These are phyloP conservation scores for Annulohypoxylon moriforme DNA, from an alignment of 495 filamentous ascomycete genomes.

Conservation along the genomic window DNA sequence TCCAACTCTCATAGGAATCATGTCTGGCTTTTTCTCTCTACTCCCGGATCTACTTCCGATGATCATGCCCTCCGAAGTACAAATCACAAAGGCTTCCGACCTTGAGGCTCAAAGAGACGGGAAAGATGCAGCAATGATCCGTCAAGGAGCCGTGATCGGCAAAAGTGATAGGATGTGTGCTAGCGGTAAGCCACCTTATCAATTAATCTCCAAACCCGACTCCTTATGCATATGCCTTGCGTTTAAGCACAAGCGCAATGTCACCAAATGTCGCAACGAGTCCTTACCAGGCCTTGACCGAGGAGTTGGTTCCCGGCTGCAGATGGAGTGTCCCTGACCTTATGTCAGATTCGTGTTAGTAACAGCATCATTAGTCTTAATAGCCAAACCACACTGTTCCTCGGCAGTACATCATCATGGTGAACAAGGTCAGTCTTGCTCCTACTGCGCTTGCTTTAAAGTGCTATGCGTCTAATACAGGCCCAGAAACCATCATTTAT, in stretches of 20 bases:
- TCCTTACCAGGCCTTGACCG: slow-evolving; percentile 3
- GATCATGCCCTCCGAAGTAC: slow-evolving; percentile 58
- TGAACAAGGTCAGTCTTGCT: slow-evolving; percentile 57
- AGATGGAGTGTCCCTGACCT: slow-evolving; percentile 1
- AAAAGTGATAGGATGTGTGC: slow-evolving; percentile 69
- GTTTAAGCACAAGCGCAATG: slow-evolving; percentile 15
- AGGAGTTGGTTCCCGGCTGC: slow-evolving; percentile 14
- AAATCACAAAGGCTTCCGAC: slow-evolving; percentile 57
- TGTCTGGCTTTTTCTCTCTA: slow-evolving; percentile 61
- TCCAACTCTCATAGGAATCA: slow-evolving; percentile 41
- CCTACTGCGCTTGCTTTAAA: not conserved
- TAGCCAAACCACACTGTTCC: slow-evolving; percentile 54
- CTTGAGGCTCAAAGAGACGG: slow-evolving; percentile 50
- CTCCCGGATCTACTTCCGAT: slow-evolving; percentile 63
- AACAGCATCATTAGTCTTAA: slow-evolving; percentile 52
- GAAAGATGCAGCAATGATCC: slow-evolving; percentile 43
- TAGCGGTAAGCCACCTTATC: slow-evolving; percentile 53
- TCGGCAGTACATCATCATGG: slow-evolving; percentile 59
- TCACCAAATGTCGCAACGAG: slow-evolving; percentile 29
- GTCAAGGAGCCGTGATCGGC: slow-evolving; percentile 67
- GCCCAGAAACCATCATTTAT: slow-evolving; percentile 60
- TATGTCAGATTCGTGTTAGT: slow-evolving; percentile 33
- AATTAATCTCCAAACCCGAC: not conserved
- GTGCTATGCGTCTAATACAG: slow-evolving; percentile 17
- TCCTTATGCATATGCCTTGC: slow-evolving; percentile 18